Conservation (phyloP, 176 grass and related monocot genomes). For the Bolboschoenus planiculmis region DNA sequence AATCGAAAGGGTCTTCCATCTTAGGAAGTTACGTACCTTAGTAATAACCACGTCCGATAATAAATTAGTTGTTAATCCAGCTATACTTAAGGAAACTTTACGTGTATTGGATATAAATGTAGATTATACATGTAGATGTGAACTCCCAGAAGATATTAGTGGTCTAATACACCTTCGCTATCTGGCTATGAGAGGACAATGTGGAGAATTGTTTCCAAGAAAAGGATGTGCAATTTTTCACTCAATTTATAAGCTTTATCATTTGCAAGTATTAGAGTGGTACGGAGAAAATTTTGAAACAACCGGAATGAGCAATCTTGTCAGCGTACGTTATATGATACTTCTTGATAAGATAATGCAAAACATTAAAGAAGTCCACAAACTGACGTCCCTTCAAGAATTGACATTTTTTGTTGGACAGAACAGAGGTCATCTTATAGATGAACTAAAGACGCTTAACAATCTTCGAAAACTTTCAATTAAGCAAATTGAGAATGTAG, state of each 20-base stretch:
- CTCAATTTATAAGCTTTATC: not conserved
- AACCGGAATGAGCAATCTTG: not conserved
- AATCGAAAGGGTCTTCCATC: too few relatives aligned
- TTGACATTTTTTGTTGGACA: not conserved
- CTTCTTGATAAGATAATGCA: not conserved
- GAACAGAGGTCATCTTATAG: not conserved
- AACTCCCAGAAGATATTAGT: too few relatives aligned
- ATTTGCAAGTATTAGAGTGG: slow-evolving; percentile 3
- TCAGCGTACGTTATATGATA: not conserved
- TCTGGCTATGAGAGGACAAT: too few relatives aligned
- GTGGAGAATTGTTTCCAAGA: too few relatives aligned
- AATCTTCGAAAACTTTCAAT: not conserved
- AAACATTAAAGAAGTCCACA: not conserved
- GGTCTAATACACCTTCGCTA: too few relatives aligned
- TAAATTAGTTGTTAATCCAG: too few relatives aligned
- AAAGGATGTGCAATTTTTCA: not conserved
- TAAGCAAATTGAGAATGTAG: not conserved
- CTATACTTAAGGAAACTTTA: too few relatives aligned
- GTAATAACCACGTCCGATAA: too few relatives aligned
- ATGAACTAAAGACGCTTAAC: slow-evolving; percentile 10
- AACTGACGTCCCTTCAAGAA: slow-evolving; percentile 5
- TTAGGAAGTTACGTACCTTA: too few relatives aligned
- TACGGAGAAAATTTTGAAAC: not conserved
- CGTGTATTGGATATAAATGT: too few relatives aligned
- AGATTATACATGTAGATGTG: too few relatives aligned